These are phyloP conservation scores for Yamadazyma endophytica DNA, from an alignment of 805 yeast genomes.

Conservation along the genomic window DNA sequence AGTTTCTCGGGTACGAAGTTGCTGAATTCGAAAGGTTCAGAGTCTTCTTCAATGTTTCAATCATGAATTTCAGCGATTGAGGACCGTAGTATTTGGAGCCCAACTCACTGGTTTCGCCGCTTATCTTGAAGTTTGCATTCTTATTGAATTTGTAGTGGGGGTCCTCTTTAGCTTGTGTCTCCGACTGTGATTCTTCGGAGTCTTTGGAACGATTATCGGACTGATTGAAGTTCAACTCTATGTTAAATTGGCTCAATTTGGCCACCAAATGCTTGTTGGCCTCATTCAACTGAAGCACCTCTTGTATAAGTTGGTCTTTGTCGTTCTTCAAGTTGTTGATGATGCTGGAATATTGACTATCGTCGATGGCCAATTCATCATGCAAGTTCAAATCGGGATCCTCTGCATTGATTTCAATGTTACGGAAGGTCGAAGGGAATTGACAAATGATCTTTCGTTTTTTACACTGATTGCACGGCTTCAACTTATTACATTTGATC, in stretches of 20 bases:
- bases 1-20: constrained; percentile 8
- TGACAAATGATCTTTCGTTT: constrained; percentile 36
- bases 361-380: constrained; percentile 2
- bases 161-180: background rate
- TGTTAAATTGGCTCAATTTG: constrained; percentile 5
- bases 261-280: constrained; percentile 10
- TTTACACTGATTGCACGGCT: constrained; percentile 41
- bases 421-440: constrained; percentile 45
- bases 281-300: constrained; percentile 15
- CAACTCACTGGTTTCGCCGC: constrained; percentile 35
- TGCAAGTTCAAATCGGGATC: background rate
- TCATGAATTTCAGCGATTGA: constrained; percentile 46
- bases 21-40: background rate
- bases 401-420: constrained; percentile 29
- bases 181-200: background rate
- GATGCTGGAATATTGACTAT: background rate
- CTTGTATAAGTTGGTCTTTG: constrained; percentile 15
- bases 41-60: constrained; percentile 25
- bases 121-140: constrained; percentile 17
- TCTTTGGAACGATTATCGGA: background rate
- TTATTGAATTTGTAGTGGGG: no score
- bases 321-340: constrained; percentile 17
- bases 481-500: constrained; percentile 29
- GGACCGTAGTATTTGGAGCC: constrained; percentile 50
- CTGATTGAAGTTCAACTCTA: constrained; percentile 5